phyloP scores from a whole-genome alignment of 371 early-diverging fungal genomes.

The Amoeboaphelidium protococcarum region DNA sequence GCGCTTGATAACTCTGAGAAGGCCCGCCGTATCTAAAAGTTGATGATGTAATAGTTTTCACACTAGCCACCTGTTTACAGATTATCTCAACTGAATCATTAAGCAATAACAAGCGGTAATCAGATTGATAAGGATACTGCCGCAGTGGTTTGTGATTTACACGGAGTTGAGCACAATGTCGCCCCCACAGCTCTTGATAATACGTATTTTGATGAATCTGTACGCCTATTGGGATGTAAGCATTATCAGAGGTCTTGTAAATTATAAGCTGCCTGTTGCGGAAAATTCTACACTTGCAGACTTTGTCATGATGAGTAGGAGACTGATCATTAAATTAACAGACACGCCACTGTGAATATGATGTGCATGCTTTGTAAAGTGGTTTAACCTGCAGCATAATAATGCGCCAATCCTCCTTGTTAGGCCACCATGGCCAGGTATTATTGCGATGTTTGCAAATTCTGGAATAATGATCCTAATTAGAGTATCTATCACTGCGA shows the following conservation, averaged over 20 bases:
- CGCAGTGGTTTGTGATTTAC: background rate
- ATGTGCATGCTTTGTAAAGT: constrained; percentile 67
- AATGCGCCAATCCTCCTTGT: constrained; percentile 38
- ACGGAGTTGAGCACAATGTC: background rate
- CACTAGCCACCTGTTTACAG: too few species aligned
- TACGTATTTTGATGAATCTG: constrained; percentile 18
- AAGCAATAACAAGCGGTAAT: too few species aligned
- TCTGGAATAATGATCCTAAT: constrained; percentile 62
- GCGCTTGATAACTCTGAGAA: constrained; percentile 27
- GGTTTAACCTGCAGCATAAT: constrained; percentile 48
- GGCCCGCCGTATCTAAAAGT: constrained; percentile 24
- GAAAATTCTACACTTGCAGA: constrained; percentile 61
- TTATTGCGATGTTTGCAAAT: constrained; percentile 72
- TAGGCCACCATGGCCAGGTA: constrained; percentile 32
- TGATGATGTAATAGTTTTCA: background rate
- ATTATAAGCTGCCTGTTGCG: constrained; percentile 75
- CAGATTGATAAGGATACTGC: background rate
- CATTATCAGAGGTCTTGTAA: constrained; percentile 76
- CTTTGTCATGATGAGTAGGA: constrained; percentile 89
- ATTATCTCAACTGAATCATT: too few species aligned
- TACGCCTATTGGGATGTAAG: constrained; percentile 44
- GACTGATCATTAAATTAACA: constrained; percentile 49
- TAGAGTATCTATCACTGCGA: constrained; percentile 75
- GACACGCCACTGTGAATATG: constrained; percentile 53
- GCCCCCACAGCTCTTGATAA: background rate